These are phyloP conservation scores for Petunia axillaris DNA, from an alignment of 257 asterid species.

Conservation along the genomic window DNA sequence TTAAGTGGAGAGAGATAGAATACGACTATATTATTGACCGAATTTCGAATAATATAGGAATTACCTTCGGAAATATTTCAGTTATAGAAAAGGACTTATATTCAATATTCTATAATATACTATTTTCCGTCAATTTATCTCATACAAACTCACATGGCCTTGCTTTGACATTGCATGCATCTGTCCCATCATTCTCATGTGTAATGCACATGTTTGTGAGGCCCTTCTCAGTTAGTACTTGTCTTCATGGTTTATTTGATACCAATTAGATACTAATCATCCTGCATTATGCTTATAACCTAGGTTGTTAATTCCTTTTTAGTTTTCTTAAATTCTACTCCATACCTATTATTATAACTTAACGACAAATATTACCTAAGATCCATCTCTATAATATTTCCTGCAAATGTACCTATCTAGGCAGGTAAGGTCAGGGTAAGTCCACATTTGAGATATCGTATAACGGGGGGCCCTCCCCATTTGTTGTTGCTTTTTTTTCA, in stretches of 20 bases:
- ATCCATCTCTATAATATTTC: neutral
- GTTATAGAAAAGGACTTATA: neutral
- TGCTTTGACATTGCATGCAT: constrained; percentile 43
- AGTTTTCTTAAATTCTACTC: neutral
- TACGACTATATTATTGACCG: too few species aligned
- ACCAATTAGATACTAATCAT: neutral
- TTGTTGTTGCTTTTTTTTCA: too few species aligned
- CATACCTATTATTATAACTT: neutral
- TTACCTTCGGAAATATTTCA: too few species aligned
- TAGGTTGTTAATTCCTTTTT: constrained; percentile 12
- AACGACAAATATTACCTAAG: neutral
- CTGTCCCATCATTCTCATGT: constrained; percentile 30
- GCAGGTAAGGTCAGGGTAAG: neutral
- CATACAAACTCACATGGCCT: constrained; percentile 47
- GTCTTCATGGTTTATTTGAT: neutral
- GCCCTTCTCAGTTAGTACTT: neutral
- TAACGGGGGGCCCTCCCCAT: too few species aligned
- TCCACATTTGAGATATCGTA: neutral
- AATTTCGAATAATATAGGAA: too few species aligned
- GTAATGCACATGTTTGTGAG: constrained; percentile 42
- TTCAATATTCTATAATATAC: constrained; percentile 27
- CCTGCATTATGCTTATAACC: neutral
- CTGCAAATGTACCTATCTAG: neutral
- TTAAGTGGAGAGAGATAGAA: too few species aligned
- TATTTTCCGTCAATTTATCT: constrained; percentile 23